Base-by-base conservation (phyloP, 345 rosid species). In the Anastatica hierochuntica region DNA sequence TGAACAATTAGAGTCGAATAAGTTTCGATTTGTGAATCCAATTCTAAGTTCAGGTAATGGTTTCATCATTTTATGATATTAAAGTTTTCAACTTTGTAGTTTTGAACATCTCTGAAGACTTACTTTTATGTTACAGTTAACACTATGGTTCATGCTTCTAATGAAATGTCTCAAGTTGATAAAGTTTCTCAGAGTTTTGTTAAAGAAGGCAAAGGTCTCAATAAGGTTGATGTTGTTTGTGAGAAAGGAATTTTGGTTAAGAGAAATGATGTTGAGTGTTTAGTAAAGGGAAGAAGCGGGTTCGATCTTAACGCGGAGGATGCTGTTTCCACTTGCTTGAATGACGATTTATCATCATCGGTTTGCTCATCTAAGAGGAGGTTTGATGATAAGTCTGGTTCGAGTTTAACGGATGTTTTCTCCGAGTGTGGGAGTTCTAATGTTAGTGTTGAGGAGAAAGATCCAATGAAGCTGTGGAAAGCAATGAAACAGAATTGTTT, bases 401-500 rank as follows among this genome's bases (percentile, higher is more conserved):
- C 62, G 31, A 77, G 70, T 53, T 23, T 57, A 2, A 65, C 29
- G 11, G 81, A 70, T 70, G 76, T 62, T 63, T 69, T 47, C 59
- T 87, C 88, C 18, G 90, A 88, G 63, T 79, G 95, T 60, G 88
- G 74, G 57, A 85, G 97, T 63, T 72, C 86, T 43, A 73, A 58
- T 56, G 78, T 62, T 42, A 67, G 80, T 33, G 37, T 52, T 42
- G 73, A 65, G 62, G 77, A 61, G 63, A 81, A 72, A 57, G 94
- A 88, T 70, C 48, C 95, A 0, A 60, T 88, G 63, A 77, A 66
- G 61, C 30, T 79, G 29, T 88, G 97, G 98, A 75, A 76, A 67
- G 87, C 76, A 63, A 85, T 92, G 97, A 92, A 88, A 69, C 81
- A 76, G 52, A 92, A 83, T 11, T 97, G 97, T 15, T 92, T 81